Evolutionary conservation across 2,329 filamentous ascomycete species (phyloP).

Genomic region (Fusarium heterosporum): DNA sequence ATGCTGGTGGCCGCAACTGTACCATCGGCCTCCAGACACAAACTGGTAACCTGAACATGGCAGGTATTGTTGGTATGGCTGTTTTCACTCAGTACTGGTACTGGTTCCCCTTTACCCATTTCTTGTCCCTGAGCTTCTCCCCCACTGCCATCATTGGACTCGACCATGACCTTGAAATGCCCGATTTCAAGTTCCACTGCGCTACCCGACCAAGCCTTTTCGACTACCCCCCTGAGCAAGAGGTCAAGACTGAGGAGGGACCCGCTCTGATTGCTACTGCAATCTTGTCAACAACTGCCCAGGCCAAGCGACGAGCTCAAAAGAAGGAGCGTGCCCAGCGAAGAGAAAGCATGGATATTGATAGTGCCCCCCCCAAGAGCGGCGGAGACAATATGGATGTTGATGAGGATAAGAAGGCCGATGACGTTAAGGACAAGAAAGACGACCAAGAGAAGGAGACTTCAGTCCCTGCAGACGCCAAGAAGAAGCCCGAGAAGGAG

Average conservation of each 20-base stretch:
- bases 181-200: slow-evolving; percentile 95
- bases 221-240: slow-evolving; percentile 96
- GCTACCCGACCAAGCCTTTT: slow-evolving; percentile 95
- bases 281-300: slow-evolving; percentile 94
- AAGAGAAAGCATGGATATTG: slow-evolving; percentile 95
- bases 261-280: slow-evolving; percentile 95
- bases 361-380: slow-evolving; percentile 72
- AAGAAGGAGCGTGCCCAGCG: slow-evolving; percentile 92
- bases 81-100: slow-evolving; percentile 99
- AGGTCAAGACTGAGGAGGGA: slow-evolving; percentile 93
- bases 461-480: slow-evolving; percentile 66
- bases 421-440: slow-evolving; percentile 70
- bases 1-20: slow-evolving; percentile 97
- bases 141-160: slow-evolving; percentile 96
- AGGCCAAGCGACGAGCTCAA: slow-evolving; percentile 93
- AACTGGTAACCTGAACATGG: slow-evolving; percentile 98
- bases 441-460: slow-evolving; percentile 70
- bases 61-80: slow-evolving; percentile 96
- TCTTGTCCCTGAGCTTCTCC: slow-evolving; percentile 95
- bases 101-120: slow-evolving; percentile 99
- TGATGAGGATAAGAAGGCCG: slow-evolving; percentile 71
- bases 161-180: slow-evolving; percentile 92
- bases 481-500: slow-evolving; percentile 95
- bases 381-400: slow-evolving; percentile 89
- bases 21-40: slow-evolving; percentile 98